Evolutionary conservation across 2,329 filamentous ascomycete species (phyloP).

Genomic region (Botrytis porri): DNA sequence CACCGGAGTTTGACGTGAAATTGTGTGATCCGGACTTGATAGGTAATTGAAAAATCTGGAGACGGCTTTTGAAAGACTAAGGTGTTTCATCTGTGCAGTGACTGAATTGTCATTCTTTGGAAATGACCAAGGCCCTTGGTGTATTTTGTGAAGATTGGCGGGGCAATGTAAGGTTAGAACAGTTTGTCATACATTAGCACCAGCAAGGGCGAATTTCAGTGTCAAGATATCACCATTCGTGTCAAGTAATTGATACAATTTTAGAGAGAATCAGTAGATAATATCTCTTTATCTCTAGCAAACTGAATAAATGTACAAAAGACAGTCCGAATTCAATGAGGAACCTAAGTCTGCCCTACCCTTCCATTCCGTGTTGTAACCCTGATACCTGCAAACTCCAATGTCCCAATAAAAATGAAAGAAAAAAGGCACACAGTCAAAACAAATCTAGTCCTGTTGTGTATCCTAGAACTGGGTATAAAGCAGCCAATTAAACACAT

Average conservation of each 20-base stretch:
- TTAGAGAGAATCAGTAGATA: not conserved
- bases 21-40: not conserved
- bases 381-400: not conserved
- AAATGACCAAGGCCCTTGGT: not conserved
- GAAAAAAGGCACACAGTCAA: not conserved
- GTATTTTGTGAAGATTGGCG: not conserved
- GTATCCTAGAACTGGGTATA: constrained; percentile 6
- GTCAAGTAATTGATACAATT: not conserved
- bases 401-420: not conserved
- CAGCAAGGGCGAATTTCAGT: not conserved
- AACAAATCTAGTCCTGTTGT: constrained; percentile 1
- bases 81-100: not conserved
- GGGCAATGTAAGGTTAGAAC: not conserved
- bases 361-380: not conserved
- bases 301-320: not conserved
- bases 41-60: not conserved
- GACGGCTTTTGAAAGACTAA: not conserved
- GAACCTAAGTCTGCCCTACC: not conserved
- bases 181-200: not conserved
- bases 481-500: not conserved
- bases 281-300: not conserved
- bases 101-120: not conserved
- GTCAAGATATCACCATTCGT: not conserved
- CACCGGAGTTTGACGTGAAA: not conserved
- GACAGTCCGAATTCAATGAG: not conserved